These are phyloP conservation scores for Wickerhamiella cacticola DNA, from an alignment of 805 yeast species.

Conservation along the genomic window DNA sequence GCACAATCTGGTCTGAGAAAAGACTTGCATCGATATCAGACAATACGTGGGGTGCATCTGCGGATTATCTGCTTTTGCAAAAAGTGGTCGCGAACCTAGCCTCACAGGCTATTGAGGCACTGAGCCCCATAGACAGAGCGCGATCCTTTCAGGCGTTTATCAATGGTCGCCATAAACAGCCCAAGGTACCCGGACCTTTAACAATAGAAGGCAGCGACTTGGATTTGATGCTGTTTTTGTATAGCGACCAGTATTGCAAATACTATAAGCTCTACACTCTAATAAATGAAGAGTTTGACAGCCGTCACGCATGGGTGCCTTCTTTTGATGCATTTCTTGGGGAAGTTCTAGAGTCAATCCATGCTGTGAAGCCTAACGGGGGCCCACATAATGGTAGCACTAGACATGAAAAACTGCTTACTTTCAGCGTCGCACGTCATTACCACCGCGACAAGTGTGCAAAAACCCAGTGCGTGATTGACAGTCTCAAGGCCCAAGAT, in stretches of 20 bases:
- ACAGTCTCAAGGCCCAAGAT: background rate
- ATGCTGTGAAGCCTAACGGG: background rate
- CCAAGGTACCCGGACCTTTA: background rate
- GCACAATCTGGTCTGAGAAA: background rate
- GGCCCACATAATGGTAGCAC: background rate
- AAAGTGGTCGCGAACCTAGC: background rate
- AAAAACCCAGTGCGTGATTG: too few species aligned
- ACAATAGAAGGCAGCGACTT: conserved; percentile 1
- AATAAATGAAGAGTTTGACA: background rate
- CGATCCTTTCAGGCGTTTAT: background rate
- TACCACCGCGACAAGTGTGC: too few species aligned
- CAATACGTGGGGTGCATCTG: conserved; percentile 4
- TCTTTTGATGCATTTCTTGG: background rate
- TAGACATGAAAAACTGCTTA: too few species aligned
- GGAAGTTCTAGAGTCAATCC: background rate
- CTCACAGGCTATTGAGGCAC: background rate
- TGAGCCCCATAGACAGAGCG: conserved; percentile 1
- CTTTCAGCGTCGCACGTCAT: too few species aligned
- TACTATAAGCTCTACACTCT: background rate
- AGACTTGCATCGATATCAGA: background rate
- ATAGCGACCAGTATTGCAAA: background rate
- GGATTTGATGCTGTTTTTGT: background rate
- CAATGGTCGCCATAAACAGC: background rate
- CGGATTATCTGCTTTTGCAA: background rate
- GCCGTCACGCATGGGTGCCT: background rate